Evolutionary conservation across 371 early-diverging fungal genomes (phyloP).

Genomic region (Gilbertella persicaria): DNA sequence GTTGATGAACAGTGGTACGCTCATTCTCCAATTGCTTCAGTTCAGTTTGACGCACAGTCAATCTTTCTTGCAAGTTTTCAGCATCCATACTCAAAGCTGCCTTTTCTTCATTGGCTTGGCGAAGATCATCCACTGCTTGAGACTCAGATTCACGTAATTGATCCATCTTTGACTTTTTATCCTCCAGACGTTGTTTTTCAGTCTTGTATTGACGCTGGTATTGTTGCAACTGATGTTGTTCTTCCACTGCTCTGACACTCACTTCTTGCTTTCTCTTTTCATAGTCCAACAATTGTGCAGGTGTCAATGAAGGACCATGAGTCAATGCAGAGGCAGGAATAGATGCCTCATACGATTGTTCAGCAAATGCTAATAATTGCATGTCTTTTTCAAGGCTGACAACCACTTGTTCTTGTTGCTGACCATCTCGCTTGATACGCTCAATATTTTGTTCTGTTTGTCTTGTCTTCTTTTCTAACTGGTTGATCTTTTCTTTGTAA

Average conservation of each 20-base stretch:
- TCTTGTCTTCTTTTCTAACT: constrained; percentile 67
- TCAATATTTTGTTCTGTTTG: constrained; percentile 58
- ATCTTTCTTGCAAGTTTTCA: constrained; percentile 31
- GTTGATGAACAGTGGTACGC: constrained; percentile 37
- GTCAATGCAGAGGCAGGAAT: constrained; percentile 10
- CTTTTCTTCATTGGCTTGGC: constrained; percentile 31
- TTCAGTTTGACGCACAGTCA: constrained; percentile 32
- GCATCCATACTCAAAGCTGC: constrained; percentile 23
- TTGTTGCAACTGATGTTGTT: constrained; percentile 68
- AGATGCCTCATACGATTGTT: constrained; percentile 11
- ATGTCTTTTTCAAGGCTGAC: constrained; percentile 26
- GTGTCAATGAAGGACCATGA: constrained; percentile 24
- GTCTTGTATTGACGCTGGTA: constrained; percentile 70
- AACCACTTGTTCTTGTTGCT: constrained; percentile 47
- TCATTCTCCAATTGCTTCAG: constrained; percentile 45
- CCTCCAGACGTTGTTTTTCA: constrained; percentile 59
- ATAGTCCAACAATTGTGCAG: constrained; percentile 56
- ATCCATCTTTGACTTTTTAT: constrained; percentile 59
- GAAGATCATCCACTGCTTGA: constrained; percentile 28
- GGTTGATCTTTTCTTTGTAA: constrained; percentile 71
- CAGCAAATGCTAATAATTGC: constrained; percentile 12
- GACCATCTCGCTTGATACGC: constrained; percentile 58
- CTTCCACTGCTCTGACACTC: constrained; percentile 60
- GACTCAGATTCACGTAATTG: constrained; percentile 51
- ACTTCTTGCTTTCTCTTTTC: constrained; percentile 73